Base-by-base conservation (phyloP, 495 filamentous ascomycete species). In the Amniculicola lignicola region DNA sequence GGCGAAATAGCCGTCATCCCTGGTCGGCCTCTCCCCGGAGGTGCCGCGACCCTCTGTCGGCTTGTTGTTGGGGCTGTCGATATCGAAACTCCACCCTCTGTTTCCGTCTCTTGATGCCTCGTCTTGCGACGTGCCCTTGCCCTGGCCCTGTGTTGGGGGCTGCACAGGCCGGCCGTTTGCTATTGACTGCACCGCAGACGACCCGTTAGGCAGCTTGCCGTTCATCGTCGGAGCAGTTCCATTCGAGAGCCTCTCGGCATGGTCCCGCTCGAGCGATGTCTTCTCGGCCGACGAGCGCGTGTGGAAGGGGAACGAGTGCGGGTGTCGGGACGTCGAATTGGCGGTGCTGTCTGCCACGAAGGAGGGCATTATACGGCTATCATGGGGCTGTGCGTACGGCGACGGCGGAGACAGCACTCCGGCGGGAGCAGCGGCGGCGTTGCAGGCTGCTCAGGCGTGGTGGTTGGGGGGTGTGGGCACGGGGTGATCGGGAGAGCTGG, bases 311-410 rank as follows among this genome's bases (percentile, higher is more conserved):
- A 51, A 41, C 10, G 50, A n/a, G 19, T 37, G 43, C 21, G 61
- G 23, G 51, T 56, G 37, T 35, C 14, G 44, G 52, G 56, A 48
- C 16, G 43, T 41, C 19, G 57, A 49, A 24, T 57, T 29, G 48
- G 53, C 57, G 39, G 29, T 40, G 46, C 52, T 47, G 51, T 64
- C 64, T 43, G 53, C 51, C 56, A 52, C 50, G 27, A 67, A 42
- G 33, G 64, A 61, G 53, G 64, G 64, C 64, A 67, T 67, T 22
- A 49, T 62, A 23, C 50, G 56, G 35, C 28, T 37, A 54, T 37
- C 54, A 51, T 61, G 29, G 24, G 39, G 29, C 16, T 42, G 44
- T 38, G 42, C 50, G 12, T 35, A n/a, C 44, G 19, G 14, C 27
- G 28, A 22, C 37, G 27, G 38, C 23, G 41, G 45, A 38, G 44